Base-by-base conservation (phyloP, 257 asterid genomes). In the Solanum rostratum region DNA sequence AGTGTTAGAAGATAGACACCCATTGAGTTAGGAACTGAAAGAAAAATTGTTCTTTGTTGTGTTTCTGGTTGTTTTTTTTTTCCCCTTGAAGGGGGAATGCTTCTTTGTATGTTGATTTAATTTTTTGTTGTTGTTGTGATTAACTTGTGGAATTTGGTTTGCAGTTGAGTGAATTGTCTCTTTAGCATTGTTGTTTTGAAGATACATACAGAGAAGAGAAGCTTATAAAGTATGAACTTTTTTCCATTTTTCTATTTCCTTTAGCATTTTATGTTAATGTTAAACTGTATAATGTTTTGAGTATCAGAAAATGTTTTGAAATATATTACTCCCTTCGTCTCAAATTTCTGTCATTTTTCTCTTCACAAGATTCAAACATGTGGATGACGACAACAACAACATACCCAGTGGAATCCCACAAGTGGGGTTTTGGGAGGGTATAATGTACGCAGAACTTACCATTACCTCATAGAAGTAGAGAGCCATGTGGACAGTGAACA, bases 81-180 rank as follows among this genome's bases (percentile, higher is more conserved):
- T n/a, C n/a, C 39, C 20, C 66, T 65, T 18, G 39, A 65, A 65
- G 43, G 13, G 16, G 69, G 69, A 62, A 12, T 43, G 54, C 7
- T n/a, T 20, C 33, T 33, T 73, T 54, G 49, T 82, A 10, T 29
- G 9, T 84, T 14, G 9, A 33, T 52, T 24, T 19, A 30, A 27
- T 59, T 13, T 18, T 37, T 55, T 18, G 43, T 63, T 80, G 39
- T 22, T 6, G 45, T 83, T 46, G 33, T 39, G 71, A 49, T 60
- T 80, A 15, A 54, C 66, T 62, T 49, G 46, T 29, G 84, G 18
- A 2, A 33, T 84, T 81, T 81, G 50, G 18, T 71, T 45, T 82
- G 80, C 90, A 86, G 87, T 62, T 84, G 76, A 69, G 78, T 63
- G 82, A 68, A 43, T 84, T 84, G 82, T 54, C 30, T 39, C 24